Conservation (phyloP, 331 rosid genomes). For the Pyrus hybrid region DNA sequence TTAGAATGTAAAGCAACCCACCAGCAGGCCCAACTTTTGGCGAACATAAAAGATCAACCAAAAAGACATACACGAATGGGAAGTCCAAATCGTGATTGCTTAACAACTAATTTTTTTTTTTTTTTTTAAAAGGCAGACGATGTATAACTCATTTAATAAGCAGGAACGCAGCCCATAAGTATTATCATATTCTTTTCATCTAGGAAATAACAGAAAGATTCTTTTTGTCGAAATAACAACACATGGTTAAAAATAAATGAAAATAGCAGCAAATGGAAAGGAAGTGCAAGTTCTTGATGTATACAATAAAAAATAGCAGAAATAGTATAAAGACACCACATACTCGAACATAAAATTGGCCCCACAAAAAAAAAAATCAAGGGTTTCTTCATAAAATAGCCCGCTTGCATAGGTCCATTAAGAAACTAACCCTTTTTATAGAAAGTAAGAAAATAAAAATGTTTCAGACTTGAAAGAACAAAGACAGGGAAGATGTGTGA, state of each 20-base stretch:
- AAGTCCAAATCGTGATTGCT: neutral
- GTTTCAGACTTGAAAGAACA: neutral
- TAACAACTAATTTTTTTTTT: neutral
- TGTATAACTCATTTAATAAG: neutral
- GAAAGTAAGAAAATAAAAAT: neutral
- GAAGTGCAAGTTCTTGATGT: neutral
- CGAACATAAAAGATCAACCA: neutral
- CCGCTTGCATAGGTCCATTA: neutral
- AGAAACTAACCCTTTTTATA: neutral
- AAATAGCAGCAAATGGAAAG: neutral
- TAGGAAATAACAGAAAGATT: neutral
- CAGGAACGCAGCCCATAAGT: neutral
- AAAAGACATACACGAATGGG: neutral
- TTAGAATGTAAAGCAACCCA: neutral
- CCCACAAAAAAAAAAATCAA: neutral
- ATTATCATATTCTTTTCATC: neutral
- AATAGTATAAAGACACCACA: neutral
- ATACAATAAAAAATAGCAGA: neutral
- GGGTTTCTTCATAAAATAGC: neutral
- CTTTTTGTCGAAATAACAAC: too few species aligned
- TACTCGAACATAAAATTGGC: neutral
- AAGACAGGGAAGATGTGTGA: neutral
- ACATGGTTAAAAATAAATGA: neutral
- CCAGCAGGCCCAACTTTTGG: neutral
- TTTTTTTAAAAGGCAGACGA: too few species aligned